Evolutionary conservation across 2,329 filamentous ascomycete species (phyloP).

Genomic region (Xylariaceae sp.): DNA sequence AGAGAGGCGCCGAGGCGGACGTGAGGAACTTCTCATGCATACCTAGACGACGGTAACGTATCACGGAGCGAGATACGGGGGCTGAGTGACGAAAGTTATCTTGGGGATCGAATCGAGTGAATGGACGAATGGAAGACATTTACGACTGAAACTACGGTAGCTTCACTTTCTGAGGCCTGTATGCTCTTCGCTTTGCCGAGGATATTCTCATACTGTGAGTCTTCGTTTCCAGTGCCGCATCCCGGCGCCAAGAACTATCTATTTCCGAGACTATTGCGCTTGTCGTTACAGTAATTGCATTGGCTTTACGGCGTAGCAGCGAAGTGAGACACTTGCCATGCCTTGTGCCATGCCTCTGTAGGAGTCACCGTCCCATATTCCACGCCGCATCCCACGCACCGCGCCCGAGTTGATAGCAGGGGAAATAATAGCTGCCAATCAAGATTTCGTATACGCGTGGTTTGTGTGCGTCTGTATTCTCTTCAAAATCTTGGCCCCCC

Average conservation of each 20-base stretch:
- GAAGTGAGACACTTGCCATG: background rate
- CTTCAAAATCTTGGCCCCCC: slow-evolving; percentile 4
- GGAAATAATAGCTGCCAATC: slow-evolving; percentile 14
- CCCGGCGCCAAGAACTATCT: slow-evolving; percentile 8
- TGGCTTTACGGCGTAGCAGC: background rate
- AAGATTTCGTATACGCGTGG: slow-evolving; percentile 14
- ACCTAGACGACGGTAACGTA: slow-evolving; percentile 21
- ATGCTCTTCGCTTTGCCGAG: too few species aligned
- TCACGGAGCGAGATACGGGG: slow-evolving; percentile 19
- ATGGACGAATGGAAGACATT: too few species aligned
- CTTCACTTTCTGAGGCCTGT: too few species aligned
- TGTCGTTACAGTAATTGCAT: slow-evolving; percentile 8
- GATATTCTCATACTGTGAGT: slow-evolving; percentile 2
- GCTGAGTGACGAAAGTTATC: slow-evolving; percentile 11
- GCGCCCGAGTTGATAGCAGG: slow-evolving; percentile 1
- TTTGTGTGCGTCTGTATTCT: too few species aligned
- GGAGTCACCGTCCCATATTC: slow-evolving; percentile 5
- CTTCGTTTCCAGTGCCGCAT: slow-evolving; percentile 11
- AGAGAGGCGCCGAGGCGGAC: slow-evolving; percentile 1
- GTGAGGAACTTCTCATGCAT: background rate
- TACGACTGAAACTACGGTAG: too few species aligned
- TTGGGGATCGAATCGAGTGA: too few species aligned
- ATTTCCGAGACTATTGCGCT: background rate
- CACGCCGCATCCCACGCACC: slow-evolving; percentile 6
- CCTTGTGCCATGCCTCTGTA: background rate